Percentiles rank a stretch among this genome's conserved stretches.
phyloP scores from a whole-genome alignment of 2,329 filamentous ascomycete genomes.

The Fusarium camptoceras region DNA sequence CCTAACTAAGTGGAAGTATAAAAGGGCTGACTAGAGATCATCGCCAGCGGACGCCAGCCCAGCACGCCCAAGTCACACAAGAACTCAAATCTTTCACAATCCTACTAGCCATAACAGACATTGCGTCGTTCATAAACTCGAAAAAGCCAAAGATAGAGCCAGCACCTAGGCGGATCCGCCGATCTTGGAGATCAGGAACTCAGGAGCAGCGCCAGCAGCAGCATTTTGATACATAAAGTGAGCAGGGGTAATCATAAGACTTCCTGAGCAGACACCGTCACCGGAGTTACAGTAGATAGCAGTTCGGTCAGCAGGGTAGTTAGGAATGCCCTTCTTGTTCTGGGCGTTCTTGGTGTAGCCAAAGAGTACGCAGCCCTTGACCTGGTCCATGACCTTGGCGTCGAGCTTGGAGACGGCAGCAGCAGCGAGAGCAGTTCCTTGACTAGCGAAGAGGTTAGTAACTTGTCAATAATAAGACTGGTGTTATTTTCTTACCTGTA shows the following conservation, averaged over 20 bases:
- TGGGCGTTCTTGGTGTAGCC: slow-evolving; percentile 15
- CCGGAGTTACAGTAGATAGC: slow-evolving; percentile 1
- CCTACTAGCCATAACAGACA: neutral
- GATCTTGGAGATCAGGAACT: slow-evolving; percentile 1
- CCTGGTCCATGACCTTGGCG: neutral
- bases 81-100: neutral
- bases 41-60: neutral
- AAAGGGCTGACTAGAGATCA: neutral
- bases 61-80: neutral
- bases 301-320: neutral
- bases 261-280: neutral
- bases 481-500: neutral
- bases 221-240: neutral
- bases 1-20: neutral
- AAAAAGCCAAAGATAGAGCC: neutral
- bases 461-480: accelerated
- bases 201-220: neutral
- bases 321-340: neutral
- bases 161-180: neutral
- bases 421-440: slow-evolving; percentile 2
- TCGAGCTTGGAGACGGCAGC: neutral
- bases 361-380: neutral
- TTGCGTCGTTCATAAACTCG: neutral
- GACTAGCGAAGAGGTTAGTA: neutral
- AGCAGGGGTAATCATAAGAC: neutral